A percentile compares a stretch with the other conserved stretches of the same genome.
Conservation (phyloP, 139 green algal species). For the Axilococcus clingmanii region DNA sequence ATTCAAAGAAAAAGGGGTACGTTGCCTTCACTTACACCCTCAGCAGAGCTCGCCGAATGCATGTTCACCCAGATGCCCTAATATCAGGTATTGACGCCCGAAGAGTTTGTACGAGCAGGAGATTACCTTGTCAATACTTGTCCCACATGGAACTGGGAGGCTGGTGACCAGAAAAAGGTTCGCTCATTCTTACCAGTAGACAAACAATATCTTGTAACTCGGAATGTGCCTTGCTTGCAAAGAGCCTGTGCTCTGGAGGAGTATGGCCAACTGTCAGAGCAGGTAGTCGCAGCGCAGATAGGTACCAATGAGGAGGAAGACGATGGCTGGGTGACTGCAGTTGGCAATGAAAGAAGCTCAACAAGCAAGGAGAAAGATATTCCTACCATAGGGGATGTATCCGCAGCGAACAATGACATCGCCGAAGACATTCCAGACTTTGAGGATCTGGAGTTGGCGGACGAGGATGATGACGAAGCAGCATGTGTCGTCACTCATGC, state of each 20-base stretch:
- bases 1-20: constrained; percentile 44
- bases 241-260: constrained; percentile 44
- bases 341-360: constrained; percentile 1
- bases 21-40: background rate
- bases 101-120: constrained; percentile 73
- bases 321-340: background rate
- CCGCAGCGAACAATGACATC: background rate
- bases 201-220: constrained; percentile 84
- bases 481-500: constrained; percentile 33
- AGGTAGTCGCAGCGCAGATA: constrained; percentile 1
- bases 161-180: constrained; percentile 51
- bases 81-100: constrained; percentile 70
- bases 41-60: background rate
- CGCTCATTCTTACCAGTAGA: constrained; percentile 53
- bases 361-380: background rate
- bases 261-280: background rate
- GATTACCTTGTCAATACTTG: constrained; percentile 75
- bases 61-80: too few relatives aligned
- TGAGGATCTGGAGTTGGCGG: constrained; percentile 68
- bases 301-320: background rate
- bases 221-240: constrained; percentile 71
- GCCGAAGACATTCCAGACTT: constrained; percentile 3
- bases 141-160: constrained; percentile 78
- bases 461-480: constrained; percentile 52
- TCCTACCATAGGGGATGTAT: background rate